Base-by-base conservation (phyloP, 225 moss, liverwort and hornwort genomes). In the Ulota crispa region DNA sequence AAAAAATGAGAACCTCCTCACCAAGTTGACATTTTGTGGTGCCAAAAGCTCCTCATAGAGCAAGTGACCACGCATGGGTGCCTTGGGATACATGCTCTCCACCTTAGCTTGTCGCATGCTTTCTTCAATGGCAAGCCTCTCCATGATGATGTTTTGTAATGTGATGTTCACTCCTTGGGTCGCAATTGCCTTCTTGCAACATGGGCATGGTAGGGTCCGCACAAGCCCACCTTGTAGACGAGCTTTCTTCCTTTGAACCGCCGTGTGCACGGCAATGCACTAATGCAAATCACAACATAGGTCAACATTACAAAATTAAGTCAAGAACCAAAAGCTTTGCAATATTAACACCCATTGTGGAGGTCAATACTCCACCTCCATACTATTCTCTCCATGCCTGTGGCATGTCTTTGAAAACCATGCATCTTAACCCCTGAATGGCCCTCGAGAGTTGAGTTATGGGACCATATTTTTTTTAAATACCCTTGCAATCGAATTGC, bases 221-320 rank as follows among this genome's bases (percentile, higher is more conserved):
- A 75, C 30, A 5, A 34, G 34, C 5, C 70, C 78, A 14, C 88
- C 83, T 74, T 75, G 52, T 9, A 86, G 53, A 36, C 83, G 86
- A 30, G 83, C 83, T 70, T 86, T 88, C 84, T 88, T 88, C 70
- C 86, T 80, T 15, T 86, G 86, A 57, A 88, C 65, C 26, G 78
- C 81, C 5, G 86, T 88, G 28, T 88, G 81, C 64, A 88, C 75
- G 47, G 85, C 83, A 16, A 86, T 56, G 11, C 83, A 88, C 86
- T 86, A 39, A 9, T 10, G 9, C 39, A 39, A 39, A 39, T 10
- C 39, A 39, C 39, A 39, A 9, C 39, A 39, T 39, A 39, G 9
- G 39, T 39, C 39, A 39, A 39, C 39, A 9, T 9, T 39, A 8
- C 9, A 39, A 9, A 39, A 39, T 39, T 39, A 39, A 9, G 39